phyloP scores from a whole-genome alignment of 108 stramenopile species.

The Pinguiococcus pyrenoidosus region DNA sequence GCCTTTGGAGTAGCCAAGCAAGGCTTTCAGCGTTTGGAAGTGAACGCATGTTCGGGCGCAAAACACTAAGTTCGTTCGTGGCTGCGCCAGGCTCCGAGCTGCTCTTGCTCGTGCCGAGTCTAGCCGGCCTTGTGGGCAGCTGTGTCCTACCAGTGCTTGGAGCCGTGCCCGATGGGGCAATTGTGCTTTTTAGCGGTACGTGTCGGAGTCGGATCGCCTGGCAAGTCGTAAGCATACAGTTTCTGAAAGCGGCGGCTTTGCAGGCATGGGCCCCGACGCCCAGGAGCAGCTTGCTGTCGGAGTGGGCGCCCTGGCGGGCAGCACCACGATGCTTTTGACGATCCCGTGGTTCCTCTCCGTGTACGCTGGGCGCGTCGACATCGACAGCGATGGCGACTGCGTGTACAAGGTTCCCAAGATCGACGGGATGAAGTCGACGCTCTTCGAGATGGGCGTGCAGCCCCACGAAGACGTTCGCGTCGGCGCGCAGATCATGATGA shows the following conservation, averaged over 20 bases:
- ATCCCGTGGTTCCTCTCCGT: slow-evolving; percentile 73
- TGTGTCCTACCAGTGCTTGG: slow-evolving; percentile 89
- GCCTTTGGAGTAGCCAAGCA: too few relatives aligned
- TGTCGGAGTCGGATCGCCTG: slow-evolving; percentile 61
- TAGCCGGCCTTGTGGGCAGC: slow-evolving; percentile 82
- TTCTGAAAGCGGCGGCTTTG: neutral
- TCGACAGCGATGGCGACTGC: slow-evolving; percentile 22
- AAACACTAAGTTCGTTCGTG: too few relatives aligned
- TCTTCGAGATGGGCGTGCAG: too few relatives aligned
- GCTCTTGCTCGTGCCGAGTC: slow-evolving; percentile 69
- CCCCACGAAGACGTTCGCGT: neutral
- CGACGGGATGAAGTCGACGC: too few relatives aligned
- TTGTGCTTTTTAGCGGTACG: slow-evolving; percentile 78
- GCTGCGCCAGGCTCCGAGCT: too few relatives aligned
- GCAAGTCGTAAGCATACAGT: slow-evolving; percentile 38
- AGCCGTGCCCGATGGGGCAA: slow-evolving; percentile 86
- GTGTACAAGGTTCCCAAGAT: slow-evolving; percentile 39
- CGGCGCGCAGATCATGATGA: neutral
- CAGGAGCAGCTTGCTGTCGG: slow-evolving; percentile 64
- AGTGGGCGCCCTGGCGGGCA: slow-evolving; percentile 89
- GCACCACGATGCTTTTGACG: slow-evolving; percentile 91
- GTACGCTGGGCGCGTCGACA: slow-evolving; percentile 73
- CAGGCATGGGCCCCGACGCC: slow-evolving; percentile 13
- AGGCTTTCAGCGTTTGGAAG: too few relatives aligned
- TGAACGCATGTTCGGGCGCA: too few relatives aligned